Conservation (phyloP, 1,284 basidiomycete species). For the Melanopsichium pennsylvanicum region DNA sequence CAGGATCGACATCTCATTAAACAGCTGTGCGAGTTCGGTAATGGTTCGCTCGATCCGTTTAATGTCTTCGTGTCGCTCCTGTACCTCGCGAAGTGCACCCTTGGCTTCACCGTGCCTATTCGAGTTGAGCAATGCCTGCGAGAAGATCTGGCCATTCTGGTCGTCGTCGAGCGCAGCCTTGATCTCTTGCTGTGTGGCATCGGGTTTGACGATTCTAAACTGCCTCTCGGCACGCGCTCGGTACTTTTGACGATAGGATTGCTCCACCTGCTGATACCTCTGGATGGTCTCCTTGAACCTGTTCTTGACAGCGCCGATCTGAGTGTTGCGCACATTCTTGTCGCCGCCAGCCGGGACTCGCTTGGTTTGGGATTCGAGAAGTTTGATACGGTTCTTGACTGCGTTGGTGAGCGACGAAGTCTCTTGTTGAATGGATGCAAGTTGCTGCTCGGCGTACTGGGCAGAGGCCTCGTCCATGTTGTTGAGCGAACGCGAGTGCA, state of each 20-base stretch:
- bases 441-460: slow-evolving; percentile 60
- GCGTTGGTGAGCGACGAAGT: slow-evolving; percentile 61
- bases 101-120: slow-evolving; percentile 83
- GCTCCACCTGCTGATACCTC: slow-evolving; percentile 84
- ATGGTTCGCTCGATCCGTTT: slow-evolving; percentile 85
- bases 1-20: slow-evolving; percentile 73
- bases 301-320: slow-evolving; percentile 71
- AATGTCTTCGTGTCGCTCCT: slow-evolving; percentile 88
- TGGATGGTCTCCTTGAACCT: slow-evolving; percentile 68
- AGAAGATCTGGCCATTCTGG: slow-evolving; percentile 80
- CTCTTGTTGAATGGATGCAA: slow-evolving; percentile 51
- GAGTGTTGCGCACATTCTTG: slow-evolving; percentile 66
- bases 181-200: slow-evolving; percentile 85
- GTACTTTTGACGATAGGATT: slow-evolving; percentile 89
- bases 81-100: slow-evolving; percentile 85
- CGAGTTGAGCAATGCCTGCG: slow-evolving; percentile 81
- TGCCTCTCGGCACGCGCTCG: slow-evolving; percentile 94
- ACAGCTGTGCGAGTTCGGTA: slow-evolving; percentile 85
- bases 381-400: slow-evolving; percentile 63
- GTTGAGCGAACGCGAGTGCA: slow-evolving; percentile 64
- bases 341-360: slow-evolving; percentile 57
- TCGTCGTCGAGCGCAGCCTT: slow-evolving; percentile 77
- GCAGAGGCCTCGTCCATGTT: slow-evolving; percentile 65
- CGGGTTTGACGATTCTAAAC: slow-evolving; percentile 90
- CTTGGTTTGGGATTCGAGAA: slow-evolving; percentile 55